Percentiles rank a stretch among this genome's conserved stretches.
Evolutionary conservation across 2,329 filamentous ascomycete genomes (phyloP).

Genomic region (Alternaria brassicae): DNA sequence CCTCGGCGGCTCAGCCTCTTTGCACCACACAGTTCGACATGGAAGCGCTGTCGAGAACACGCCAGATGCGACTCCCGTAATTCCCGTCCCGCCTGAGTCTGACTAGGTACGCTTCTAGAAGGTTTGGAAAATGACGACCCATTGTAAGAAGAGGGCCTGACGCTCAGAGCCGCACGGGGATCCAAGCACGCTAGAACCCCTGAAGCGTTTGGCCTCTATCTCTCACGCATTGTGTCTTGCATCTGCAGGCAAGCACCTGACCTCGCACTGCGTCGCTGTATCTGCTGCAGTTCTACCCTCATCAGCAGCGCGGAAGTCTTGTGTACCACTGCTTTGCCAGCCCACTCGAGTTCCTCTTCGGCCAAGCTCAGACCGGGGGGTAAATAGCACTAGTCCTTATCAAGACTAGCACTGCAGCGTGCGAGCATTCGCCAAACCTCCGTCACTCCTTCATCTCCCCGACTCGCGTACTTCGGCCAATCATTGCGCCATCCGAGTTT

Average conservation of each 20-base stretch:
- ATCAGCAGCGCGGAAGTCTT: constrained; percentile 17
- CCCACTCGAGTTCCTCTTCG: constrained; percentile 15
- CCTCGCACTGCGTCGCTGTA: constrained; percentile 3
- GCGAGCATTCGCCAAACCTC: constrained; percentile 39
- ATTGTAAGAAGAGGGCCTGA: constrained; percentile 23
- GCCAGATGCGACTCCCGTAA: constrained; percentile 34
- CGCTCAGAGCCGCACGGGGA: constrained; percentile 28
- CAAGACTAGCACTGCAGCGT: constrained; percentile 20
- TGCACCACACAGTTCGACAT: constrained; percentile 35
- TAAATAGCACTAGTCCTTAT: constrained; percentile 16
- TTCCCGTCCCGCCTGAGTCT: constrained; percentile 32
- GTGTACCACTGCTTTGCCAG: constrained; percentile 20
- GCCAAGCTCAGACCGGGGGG: constrained; percentile 16
- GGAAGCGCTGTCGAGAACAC: constrained; percentile 26
- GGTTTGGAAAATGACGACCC: constrained; percentile 43
- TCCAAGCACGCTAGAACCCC: constrained; percentile 35
- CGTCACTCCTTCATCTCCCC: constrained; percentile 46
- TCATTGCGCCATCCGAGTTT: constrained; percentile 18
- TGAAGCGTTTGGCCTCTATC: constrained; percentile 20
- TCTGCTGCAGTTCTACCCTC: constrained; percentile 23
- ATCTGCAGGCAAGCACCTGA: constrained; percentile 15
- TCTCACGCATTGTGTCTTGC: constrained; percentile 20
- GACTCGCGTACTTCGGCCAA: constrained; percentile 41
- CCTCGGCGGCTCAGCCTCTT: constrained; percentile 23
- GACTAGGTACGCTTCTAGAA: constrained; percentile 51